Evolutionary conservation across 2,329 filamentous ascomycete species (phyloP).

Genomic region (Hypoxylon sp.): DNA sequence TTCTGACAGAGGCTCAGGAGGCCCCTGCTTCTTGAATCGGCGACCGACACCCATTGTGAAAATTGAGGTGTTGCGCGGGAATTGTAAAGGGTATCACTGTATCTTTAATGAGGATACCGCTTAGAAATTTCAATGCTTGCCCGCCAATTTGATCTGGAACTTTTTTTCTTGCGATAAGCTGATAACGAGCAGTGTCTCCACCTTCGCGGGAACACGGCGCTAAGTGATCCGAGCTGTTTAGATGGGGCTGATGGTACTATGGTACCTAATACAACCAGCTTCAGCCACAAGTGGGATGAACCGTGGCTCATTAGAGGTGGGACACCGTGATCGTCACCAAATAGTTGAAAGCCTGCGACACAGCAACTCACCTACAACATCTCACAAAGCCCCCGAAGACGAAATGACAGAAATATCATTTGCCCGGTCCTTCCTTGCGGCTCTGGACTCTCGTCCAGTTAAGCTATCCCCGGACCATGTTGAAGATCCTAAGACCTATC

Average conservation of each 20-base stretch:
- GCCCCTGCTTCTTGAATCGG: conserved; percentile 96
- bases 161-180: conserved; percentile 52
- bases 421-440: conserved; percentile 84
- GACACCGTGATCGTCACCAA: conserved; percentile 41
- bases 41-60: conserved; percentile 86
- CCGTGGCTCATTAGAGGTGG: conserved; percentile 32
- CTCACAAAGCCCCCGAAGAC: conserved; percentile 2
- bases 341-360: conserved; percentile 28
- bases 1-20: conserved; percentile 86
- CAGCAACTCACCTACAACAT: conserved; percentile 20
- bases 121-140: conserved; percentile 35
- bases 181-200: conserved; percentile 46
- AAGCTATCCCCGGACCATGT: conserved; percentile 93
- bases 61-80: conserved; percentile 11
- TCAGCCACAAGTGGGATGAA: conserved; percentile 51
- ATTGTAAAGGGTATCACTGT: conserved; percentile 40
- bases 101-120: conserved; percentile 24
- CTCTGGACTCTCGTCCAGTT: conserved; percentile 81
- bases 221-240: conserved; percentile 3
- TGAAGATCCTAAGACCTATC: conserved; percentile 85
- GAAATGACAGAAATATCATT: conserved; percentile 88
- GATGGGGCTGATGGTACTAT: background rate
- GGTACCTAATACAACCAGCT: conserved; percentile 27
- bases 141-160: conserved; percentile 42
- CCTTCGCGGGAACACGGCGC: conserved; percentile 1